These are phyloP conservation scores for Pichia californica DNA, from an alignment of 805 yeast genomes.

Conservation along the genomic window DNA sequence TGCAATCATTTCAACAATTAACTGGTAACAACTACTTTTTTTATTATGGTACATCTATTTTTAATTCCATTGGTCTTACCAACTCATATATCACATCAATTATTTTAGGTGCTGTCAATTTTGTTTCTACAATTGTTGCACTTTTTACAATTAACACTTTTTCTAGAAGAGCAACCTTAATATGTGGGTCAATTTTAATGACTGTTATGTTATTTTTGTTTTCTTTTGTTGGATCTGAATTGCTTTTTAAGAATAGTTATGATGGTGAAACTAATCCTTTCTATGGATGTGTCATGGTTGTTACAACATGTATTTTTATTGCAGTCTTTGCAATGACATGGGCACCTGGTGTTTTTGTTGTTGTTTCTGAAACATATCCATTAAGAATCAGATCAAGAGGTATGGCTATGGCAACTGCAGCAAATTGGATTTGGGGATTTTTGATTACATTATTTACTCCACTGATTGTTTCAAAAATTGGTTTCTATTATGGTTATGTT, in stretches of 20 bases:
- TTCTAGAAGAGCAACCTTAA: constrained; percentile 47
- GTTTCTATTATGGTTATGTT: constrained; percentile 47
- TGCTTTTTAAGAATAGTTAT: constrained; percentile 35
- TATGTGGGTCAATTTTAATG: constrained; percentile 48
- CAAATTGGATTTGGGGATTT: constrained; percentile 60
- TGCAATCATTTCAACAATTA: constrained; percentile 55
- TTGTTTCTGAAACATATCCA: constrained; percentile 64
- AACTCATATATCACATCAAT: constrained; percentile 53
- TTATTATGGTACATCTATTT: constrained; percentile 56
- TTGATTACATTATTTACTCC: constrained; percentile 50
- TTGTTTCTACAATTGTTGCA: constrained; percentile 47
- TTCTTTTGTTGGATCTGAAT: constrained; percentile 53
- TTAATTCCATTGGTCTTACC: constrained; percentile 47
- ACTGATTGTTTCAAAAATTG: constrained; percentile 42
- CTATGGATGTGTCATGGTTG: constrained; percentile 57
- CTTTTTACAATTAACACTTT: constrained; percentile 43
- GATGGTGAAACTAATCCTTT: constrained; percentile 36
- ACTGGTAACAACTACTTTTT: constrained; percentile 61
- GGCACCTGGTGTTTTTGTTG: constrained; percentile 66
- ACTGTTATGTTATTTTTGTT: constrained; percentile 49
- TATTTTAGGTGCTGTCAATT: constrained; percentile 48
- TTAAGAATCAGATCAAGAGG: constrained; percentile 55
- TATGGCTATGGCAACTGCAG: constrained; percentile 58
- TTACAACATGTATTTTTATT: constrained; percentile 56
- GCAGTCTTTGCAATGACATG: constrained; percentile 64